Evolutionary conservation across 2,329 filamentous ascomycete species (phyloP).

Genomic region (Myriosclerotinia duriaeana): DNA sequence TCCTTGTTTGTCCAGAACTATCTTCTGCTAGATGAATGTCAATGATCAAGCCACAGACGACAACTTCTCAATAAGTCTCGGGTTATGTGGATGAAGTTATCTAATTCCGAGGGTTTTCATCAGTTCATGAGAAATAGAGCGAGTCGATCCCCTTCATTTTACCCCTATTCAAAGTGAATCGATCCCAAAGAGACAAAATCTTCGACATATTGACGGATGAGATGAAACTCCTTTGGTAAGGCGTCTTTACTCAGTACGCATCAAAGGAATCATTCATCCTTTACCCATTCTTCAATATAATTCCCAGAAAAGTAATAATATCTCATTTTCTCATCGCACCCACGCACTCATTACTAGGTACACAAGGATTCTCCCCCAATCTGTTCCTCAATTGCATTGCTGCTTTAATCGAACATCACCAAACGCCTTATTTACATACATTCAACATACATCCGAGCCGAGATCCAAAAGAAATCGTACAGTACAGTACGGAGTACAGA

Average conservation of each 20-base stretch:
- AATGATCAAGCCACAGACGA: conserved; percentile 10
- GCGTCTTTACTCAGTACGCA: too few relatives aligned
- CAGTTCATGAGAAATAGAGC: neutral
- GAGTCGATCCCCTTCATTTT: neutral
- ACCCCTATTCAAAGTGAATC: neutral
- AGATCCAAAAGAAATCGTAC: neutral
- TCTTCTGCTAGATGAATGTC: neutral
- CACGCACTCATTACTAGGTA: too few relatives aligned
- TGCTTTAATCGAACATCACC: conserved; percentile 9
- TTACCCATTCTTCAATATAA: neutral
- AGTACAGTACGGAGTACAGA: too few relatives aligned
- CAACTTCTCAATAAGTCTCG: conserved; percentile 9
- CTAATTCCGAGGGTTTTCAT: conserved; percentile 7
- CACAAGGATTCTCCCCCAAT: conserved; percentile 3
- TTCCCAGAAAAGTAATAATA: neutral
- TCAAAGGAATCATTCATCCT: neutral
- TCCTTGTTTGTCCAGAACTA: conserved; percentile 6
- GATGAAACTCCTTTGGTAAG: neutral
- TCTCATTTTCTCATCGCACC: conserved; percentile 4
- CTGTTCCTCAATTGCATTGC: conserved; percentile 1
- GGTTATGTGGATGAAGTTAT: conserved; percentile 11
- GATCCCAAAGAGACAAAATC: neutral
- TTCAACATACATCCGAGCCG: conserved; percentile 3
- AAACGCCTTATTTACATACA: neutral
- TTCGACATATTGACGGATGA: neutral